Conservation (phyloP, 2,329 filamentous ascomycete genomes). For the Emericellopsis atlantica region DNA sequence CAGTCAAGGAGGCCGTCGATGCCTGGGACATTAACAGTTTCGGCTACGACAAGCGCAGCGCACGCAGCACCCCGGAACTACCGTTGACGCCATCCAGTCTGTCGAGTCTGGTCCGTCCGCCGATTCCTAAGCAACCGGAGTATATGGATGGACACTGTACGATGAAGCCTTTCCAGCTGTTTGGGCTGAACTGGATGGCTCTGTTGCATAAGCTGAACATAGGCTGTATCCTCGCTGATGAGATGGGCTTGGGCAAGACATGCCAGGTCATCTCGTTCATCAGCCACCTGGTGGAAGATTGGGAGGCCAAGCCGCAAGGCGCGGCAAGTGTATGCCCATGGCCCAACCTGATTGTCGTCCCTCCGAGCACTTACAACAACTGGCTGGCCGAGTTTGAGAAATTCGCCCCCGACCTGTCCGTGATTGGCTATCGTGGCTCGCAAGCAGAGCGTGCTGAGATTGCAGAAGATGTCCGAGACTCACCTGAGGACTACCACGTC, state of each 20-base stretch:
- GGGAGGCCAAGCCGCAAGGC: slow-evolving; percentile 15
- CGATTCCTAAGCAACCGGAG: slow-evolving; percentile 51
- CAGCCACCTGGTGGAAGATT: slow-evolving; percentile 64
- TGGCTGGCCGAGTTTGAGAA: slow-evolving; percentile 84
- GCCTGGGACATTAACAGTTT: slow-evolving; percentile 36
- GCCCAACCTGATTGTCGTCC: slow-evolving; percentile 79
- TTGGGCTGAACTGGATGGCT: slow-evolving; percentile 89
- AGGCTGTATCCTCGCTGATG: slow-evolving; percentile 87
- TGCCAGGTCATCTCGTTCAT: slow-evolving; percentile 92
- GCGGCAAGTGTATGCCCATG: slow-evolving; percentile 24
- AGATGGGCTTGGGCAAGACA: slow-evolving; percentile 96
- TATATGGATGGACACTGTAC: slow-evolving; percentile 64
- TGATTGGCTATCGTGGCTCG: slow-evolving; percentile 58
- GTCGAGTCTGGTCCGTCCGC: slow-evolving; percentile 23
- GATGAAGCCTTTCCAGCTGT: slow-evolving; percentile 88
- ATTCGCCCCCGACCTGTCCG: slow-evolving; percentile 67
- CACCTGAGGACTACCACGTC: slow-evolving; percentile 51
- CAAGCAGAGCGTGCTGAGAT: slow-evolving; percentile 56
- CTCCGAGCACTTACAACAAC: slow-evolving; percentile 87
- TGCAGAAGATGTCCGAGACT: slow-evolving; percentile 50
- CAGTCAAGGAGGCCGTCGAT: slow-evolving; percentile 30
- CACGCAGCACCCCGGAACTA: slow-evolving; percentile 16
- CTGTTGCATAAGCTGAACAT: slow-evolving; percentile 68
- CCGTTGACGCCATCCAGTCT: slow-evolving; percentile 29
- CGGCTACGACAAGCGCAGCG: slow-evolving; percentile 23